Evolutionary conservation across 208 protist species (phyloP).

Genomic region (Wallacemonas collosoma): DNA sequence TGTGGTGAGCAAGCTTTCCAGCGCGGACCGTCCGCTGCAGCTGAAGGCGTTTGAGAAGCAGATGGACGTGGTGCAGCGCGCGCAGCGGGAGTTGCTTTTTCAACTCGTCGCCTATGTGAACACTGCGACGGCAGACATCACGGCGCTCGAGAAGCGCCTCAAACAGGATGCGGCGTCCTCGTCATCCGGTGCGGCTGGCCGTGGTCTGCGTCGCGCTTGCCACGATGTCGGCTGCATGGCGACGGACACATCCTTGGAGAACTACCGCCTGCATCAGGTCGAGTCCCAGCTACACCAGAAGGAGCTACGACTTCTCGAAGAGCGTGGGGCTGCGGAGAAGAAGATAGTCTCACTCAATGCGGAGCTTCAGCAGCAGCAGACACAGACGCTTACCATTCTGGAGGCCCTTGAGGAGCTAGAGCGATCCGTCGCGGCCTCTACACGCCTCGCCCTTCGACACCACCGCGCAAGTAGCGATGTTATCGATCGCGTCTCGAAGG

Average conservation of each 20-base stretch:
- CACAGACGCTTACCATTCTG: slow-evolving; percentile 36
- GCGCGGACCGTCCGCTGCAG: not conserved
- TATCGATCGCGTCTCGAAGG: slow-evolving; percentile 11
- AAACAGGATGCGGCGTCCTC: not conserved
- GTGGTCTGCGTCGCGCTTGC: slow-evolving; percentile 15
- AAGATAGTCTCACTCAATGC: slow-evolving; percentile 11
- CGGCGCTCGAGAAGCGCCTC: slow-evolving; percentile 24
- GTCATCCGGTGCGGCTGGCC: slow-evolving; percentile 4
- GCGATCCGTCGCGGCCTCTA: slow-evolving; percentile 18
- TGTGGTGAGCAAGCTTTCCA: slow-evolving; percentile 5
- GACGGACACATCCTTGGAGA: slow-evolving; percentile 34
- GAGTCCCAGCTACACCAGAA: slow-evolving; percentile 47
- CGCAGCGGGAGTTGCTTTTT: slow-evolving; percentile 63
- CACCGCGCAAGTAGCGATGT: not conserved
- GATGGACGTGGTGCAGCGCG: slow-evolving; percentile 49
- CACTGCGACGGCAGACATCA: slow-evolving; percentile 26
- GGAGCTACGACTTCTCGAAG: slow-evolving; percentile 30
- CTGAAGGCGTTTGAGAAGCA: slow-evolving; percentile 46
- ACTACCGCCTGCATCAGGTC: slow-evolving; percentile 56
- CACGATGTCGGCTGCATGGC: slow-evolving; percentile 38
- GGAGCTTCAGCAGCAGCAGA: slow-evolving; percentile 24
- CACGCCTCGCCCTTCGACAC: slow-evolving; percentile 14
- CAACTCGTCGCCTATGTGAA: slow-evolving; percentile 44
- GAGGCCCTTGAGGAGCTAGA: slow-evolving; percentile 35
- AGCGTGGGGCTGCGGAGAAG: slow-evolving; percentile 21